Percentiles rank a stretch among this genome's conserved stretches.
These are phyloP conservation scores for Mycena haematopus DNA, from an alignment of 768 basidiomycete genomes.

Conservation along the genomic window DNA sequence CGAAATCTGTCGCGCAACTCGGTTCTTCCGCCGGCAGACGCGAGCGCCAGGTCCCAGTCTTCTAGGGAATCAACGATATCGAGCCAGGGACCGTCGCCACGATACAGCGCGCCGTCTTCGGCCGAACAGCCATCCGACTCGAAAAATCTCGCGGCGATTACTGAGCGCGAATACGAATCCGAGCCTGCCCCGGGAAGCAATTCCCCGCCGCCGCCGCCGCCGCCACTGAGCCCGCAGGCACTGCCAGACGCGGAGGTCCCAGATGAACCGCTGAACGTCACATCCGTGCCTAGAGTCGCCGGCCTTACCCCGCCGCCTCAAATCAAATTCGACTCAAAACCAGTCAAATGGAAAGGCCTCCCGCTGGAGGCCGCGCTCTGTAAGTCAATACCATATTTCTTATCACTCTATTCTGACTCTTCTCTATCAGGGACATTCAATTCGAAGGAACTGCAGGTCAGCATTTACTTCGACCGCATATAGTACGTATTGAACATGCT, in stretches of 20 bases:
- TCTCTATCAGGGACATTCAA: constrained; percentile 59
- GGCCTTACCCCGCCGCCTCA: constrained; percentile 55
- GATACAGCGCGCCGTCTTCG: constrained; percentile 18
- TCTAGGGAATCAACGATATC: constrained; percentile 2
- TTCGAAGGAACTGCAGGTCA: constrained; percentile 55
- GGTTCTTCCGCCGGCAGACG: not conserved
- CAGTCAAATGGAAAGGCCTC: constrained; percentile 71
- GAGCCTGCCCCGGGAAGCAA: not conserved
- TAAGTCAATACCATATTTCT: constrained; percentile 35
- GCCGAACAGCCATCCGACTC: constrained; percentile 3
- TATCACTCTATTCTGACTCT: not conserved
- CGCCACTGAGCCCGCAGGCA: not conserved
- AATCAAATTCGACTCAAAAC: constrained; percentile 61
- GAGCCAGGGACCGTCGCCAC: constrained; percentile 12
- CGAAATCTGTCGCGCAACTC: constrained; percentile 16
- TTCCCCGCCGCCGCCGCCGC: not conserved
- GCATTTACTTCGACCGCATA: not conserved
- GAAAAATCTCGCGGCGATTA: constrained; percentile 18
- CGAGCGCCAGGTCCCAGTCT: not conserved
- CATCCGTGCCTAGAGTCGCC: constrained; percentile 24
- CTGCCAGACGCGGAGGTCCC: not conserved
- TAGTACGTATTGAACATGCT: constrained; percentile 35
- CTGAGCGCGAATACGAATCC: constrained; percentile 14
- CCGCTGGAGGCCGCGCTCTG: constrained; percentile 72
- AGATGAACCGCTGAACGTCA: constrained; percentile 23